phyloP scores from a whole-genome alignment of 2,329 filamentous ascomycete species.

The Leptographium radiaticola region DNA sequence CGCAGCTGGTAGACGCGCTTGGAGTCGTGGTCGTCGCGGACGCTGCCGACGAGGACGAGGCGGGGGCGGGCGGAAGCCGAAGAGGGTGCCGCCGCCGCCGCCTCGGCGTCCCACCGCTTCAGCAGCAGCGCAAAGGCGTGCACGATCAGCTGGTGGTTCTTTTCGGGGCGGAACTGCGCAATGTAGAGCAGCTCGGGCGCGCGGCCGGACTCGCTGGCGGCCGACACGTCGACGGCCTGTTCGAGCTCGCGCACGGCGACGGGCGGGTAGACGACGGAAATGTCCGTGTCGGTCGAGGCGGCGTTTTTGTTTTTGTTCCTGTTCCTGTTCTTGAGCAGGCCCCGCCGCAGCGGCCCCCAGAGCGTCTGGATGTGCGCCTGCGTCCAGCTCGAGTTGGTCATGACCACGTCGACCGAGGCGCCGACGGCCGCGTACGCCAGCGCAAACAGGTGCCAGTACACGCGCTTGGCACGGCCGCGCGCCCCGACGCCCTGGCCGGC shows the following conservation, averaged over 20 bases:
- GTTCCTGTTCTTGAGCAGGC: too few relatives aligned
- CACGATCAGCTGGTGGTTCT: slow-evolving; percentile 83
- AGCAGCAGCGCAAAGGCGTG: slow-evolving; percentile 72
- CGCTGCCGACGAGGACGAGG: slow-evolving; percentile 79
- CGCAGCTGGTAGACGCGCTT: slow-evolving; percentile 81
- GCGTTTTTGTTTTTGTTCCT: not conserved
- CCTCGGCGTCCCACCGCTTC: slow-evolving; percentile 24
- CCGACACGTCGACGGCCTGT: slow-evolving; percentile 56
- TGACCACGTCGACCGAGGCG: slow-evolving; percentile 76
- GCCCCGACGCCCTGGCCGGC: slow-evolving; percentile 66
- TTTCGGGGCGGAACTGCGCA: slow-evolving; percentile 93
- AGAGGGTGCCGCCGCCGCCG: too few relatives aligned
- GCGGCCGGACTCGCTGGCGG: slow-evolving; percentile 54
- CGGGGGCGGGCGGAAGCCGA: slow-evolving; percentile 26
- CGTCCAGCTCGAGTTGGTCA: slow-evolving; percentile 97
- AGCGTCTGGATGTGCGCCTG: slow-evolving; percentile 67
- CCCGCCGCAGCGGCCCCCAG: slow-evolving; percentile 55
- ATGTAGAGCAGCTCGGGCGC: slow-evolving; percentile 76
- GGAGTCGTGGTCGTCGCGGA: slow-evolving; percentile 71
- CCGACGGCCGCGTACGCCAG: slow-evolving; percentile 71
- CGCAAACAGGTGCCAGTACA: slow-evolving; percentile 83
- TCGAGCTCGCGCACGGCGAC: slow-evolving; percentile 81
- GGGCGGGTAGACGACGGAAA: slow-evolving; percentile 77
- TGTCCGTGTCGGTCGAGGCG: slow-evolving; percentile 20
- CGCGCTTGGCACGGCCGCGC: slow-evolving; percentile 57